Evolutionary conservation across 495 filamentous ascomycete species (phyloP), one percentile per base, ranked within the genome.

Genomic region (Aspergillus asperescens): DNA sequence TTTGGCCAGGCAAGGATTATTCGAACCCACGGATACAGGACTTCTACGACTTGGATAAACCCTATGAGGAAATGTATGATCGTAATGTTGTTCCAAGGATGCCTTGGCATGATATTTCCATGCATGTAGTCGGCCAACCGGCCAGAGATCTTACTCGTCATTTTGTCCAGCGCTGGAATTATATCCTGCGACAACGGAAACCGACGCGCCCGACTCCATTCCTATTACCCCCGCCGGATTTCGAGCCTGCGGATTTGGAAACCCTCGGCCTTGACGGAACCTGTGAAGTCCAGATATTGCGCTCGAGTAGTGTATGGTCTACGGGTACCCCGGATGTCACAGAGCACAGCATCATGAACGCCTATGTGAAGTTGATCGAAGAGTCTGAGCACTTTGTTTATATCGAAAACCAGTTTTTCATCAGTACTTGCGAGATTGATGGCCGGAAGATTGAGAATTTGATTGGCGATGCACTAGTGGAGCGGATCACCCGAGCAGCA

Each of bases 81-180:
- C 81, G 93, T 35, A 84, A 83, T 29, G 83, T 84, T 62, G 77
- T 93, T 15, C 89, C 94, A 0, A 77, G 93, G 48, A 99, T 97
- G 93, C 94, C 94, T 2, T 99, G 93, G 93, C 93, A 99, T 62
- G 93, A 99, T 66, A 93, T 99, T 47, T 83, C 86, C 9, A 99
- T 99, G 93, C 93, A 99, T 70, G 86, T 99, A 22, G 90, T 97
- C 20, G 93, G 93, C 31, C 93, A 97, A 62, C 93, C 93, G 1
- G 93, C 93, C 1, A 78, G 93, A 47, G 93, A 99, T 71, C 79
- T 97, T 40, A 95, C 90, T 19, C 81, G 93, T 13, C 93, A 97
- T 69, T 99, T 99, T 61, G 90, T 97, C n/a, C 93, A 99, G 68
- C 77, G 93, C 55, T 99, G 93, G 93, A 97, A 99, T 62, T 99